Conservation (phyloP, 345 rosid genomes). For the Gossypium rotundifolium region DNA sequence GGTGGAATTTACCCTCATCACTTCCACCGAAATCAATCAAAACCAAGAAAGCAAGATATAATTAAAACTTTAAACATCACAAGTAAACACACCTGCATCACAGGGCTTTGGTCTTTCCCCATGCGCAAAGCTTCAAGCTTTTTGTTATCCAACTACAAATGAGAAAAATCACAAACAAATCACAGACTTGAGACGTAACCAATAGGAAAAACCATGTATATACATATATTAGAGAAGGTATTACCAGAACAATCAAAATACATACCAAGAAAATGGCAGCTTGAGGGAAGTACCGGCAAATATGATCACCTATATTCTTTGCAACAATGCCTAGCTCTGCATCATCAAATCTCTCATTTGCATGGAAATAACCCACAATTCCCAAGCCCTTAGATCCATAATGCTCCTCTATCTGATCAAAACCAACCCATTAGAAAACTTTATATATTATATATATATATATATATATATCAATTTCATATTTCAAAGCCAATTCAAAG, state of each 20-base stretch:
- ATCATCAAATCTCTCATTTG: slow-evolving; percentile 86
- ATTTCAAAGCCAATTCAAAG: slow-evolving; percentile 1
- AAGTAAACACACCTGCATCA: slow-evolving; percentile 59
- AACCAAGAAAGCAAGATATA: background rate
- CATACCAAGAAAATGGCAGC: slow-evolving; percentile 58
- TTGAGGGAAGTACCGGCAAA: slow-evolving; percentile 76
- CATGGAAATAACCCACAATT: slow-evolving; percentile 88
- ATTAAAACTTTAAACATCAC: background rate
- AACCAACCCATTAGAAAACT: background rate
- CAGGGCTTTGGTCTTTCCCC: slow-evolving; percentile 60
- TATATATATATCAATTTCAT: background rate
- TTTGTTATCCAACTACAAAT: slow-evolving; percentile 68
- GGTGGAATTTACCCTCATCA: background rate
- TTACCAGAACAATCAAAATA: background rate
- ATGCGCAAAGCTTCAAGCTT: slow-evolving; percentile 68
- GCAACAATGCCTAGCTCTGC: slow-evolving; percentile 62
- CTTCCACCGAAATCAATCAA: background rate
- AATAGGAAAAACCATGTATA: background rate
- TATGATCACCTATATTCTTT: slow-evolving; percentile 85
- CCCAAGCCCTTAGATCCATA: slow-evolving; percentile 62
- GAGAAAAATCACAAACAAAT: background rate
- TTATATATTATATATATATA: background rate
- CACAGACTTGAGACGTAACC: background rate
- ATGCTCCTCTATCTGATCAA: slow-evolving; percentile 32
- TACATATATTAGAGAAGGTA: background rate